Evolutionary conservation across 2,329 filamentous ascomycete genomes (phyloP).

Genomic region (Teratosphaeria destructans): DNA sequence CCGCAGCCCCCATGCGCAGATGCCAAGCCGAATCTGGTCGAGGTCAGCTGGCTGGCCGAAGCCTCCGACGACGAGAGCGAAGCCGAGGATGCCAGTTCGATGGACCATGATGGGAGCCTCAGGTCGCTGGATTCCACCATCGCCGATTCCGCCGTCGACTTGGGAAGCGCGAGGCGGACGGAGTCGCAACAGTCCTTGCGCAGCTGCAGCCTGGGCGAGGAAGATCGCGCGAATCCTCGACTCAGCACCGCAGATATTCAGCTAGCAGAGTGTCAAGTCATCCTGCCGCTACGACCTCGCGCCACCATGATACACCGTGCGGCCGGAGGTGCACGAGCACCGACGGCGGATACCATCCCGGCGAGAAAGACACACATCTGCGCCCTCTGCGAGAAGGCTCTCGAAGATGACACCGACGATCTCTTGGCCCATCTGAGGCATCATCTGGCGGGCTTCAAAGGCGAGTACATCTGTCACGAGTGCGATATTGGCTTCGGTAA

Average conservation of each 20-base stretch:
- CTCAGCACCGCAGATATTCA: background rate
- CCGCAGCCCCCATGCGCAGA: background rate
- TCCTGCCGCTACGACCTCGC: constrained; percentile 1
- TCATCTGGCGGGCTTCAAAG: constrained; percentile 16
- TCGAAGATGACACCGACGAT: constrained; percentile 13
- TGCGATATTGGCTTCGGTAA: constrained; percentile 15
- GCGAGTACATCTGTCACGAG: constrained; percentile 11
- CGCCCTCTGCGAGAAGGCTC: constrained; percentile 13
- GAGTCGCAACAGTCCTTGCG: background rate
- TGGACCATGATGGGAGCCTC: background rate
- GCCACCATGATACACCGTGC: constrained; percentile 6
- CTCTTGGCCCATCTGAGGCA: constrained; percentile 12
- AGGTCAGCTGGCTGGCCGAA: constrained; percentile 4
- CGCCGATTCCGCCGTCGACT: constrained; percentile 7
- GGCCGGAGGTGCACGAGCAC: constrained; percentile 3
- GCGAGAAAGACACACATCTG: constrained; percentile 9
- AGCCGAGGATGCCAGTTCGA: background rate
- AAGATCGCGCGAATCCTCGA: background rate
- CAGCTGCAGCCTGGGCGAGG: background rate
- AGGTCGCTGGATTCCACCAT: background rate
- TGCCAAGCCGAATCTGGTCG: background rate
- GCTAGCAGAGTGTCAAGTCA: background rate
- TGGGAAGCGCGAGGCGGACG: background rate
- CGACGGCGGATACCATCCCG: constrained; percentile 1
- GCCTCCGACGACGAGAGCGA: background rate